A percentile compares a stretch with the other conserved stretches of the same genome.
Conservation (phyloP, 164 flowering plant species). For the Berberis thunbergii region DNA sequence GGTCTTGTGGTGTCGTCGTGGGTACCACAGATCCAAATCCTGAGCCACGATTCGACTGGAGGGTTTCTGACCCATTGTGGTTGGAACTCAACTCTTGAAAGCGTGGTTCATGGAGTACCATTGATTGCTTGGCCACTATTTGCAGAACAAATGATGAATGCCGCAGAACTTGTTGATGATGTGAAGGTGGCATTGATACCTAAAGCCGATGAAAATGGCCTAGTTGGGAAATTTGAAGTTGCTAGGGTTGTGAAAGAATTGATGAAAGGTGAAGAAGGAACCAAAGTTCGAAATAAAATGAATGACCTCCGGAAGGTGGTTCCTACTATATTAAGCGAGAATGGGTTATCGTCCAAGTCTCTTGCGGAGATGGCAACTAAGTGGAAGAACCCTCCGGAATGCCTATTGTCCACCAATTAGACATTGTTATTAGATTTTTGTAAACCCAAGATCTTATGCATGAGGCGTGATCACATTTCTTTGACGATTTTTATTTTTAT, state of each 20-base stretch:
- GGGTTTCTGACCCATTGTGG: conserved; percentile 43
- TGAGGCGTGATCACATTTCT: no score
- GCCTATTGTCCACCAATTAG: no score
- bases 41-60: conserved; percentile 26
- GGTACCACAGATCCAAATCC: conserved; percentile 35
- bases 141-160: conserved; percentile 42
- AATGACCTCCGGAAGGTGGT: no score
- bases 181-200: conserved; percentile 22
- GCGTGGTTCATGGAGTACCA: conserved; percentile 29
- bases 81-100: conserved; percentile 41
- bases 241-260: conserved; percentile 16
- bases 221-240: conserved; percentile 23
- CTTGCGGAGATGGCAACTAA: no score
- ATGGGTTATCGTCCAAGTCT: no score
- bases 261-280: conserved; percentile 21
- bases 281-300: no score
- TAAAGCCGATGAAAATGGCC: conserved; percentile 9
- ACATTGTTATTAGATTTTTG: no score
- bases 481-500: no score
- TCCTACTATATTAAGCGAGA: no score
- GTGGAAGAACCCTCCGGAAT: no score
- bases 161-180: conserved; percentile 21
- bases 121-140: conserved; percentile 41
- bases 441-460: no score
- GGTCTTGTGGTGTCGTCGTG: conserved; percentile 34